Percentiles rank a stretch among this genome's conserved stretches.
These are phyloP conservation scores for Plenodomus tracheiphilus DNA, from an alignment of 2,329 filamentous ascomycete genomes.

Conservation along the genomic window DNA sequence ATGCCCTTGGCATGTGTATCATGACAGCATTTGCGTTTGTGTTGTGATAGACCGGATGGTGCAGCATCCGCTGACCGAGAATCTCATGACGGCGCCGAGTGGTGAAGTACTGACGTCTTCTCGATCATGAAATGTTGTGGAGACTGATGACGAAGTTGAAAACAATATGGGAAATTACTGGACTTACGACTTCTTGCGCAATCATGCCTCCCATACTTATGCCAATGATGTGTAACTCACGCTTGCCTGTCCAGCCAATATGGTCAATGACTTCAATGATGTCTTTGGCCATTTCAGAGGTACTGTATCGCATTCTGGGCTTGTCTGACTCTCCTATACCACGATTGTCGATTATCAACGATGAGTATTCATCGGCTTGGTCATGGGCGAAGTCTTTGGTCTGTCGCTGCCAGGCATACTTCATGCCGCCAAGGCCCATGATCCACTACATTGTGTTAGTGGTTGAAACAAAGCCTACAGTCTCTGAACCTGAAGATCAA, in stretches of 20 bases:
- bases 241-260: conserved; percentile 66
- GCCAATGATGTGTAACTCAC: conserved; percentile 70
- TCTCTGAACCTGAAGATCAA: background rate
- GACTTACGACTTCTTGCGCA: conserved; percentile 72
- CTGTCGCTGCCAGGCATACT: conserved; percentile 78
- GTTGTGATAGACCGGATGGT: conserved; percentile 22
- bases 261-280: conserved; percentile 69
- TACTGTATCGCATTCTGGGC: conserved; percentile 76
- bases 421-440: conserved; percentile 75
- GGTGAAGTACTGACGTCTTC: conserved; percentile 2
- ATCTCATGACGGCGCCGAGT: background rate
- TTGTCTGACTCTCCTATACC: conserved; percentile 81
- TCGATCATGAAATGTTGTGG: conserved; percentile 17
- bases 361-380: conserved; percentile 67
- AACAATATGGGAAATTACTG: conserved; percentile 4
- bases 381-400: conserved; percentile 80
- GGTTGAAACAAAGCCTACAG: background rate
- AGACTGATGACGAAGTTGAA: conserved; percentile 1
- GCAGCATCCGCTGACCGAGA: conserved; percentile 23
- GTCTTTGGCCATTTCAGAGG: conserved; percentile 82
- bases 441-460: conserved; percentile 62
- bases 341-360: conserved; percentile 80
- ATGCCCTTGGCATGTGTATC: conserved; percentile 15
- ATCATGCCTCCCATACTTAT: conserved; percentile 93
- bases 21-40: conserved; percentile 10